These are phyloP conservation scores for Beauveria sp. DNA, from an alignment of 2,329 filamentous ascomycete genomes.

Conservation along the genomic window DNA sequence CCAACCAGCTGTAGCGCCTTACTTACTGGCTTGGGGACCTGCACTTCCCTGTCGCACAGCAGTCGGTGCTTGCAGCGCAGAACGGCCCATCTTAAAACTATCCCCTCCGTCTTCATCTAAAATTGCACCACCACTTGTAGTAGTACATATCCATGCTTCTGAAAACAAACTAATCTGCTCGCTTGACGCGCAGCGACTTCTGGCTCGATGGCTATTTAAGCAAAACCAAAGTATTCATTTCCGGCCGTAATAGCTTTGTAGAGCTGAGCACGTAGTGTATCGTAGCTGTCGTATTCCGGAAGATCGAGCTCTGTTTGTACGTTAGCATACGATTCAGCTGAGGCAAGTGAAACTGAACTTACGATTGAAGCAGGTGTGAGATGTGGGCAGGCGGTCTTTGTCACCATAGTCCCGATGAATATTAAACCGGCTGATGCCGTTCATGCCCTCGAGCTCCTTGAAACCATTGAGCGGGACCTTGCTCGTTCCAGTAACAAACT, in stretches of 20 bases:
- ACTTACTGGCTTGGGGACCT: constrained; percentile 12
- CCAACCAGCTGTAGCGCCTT: not conserved
- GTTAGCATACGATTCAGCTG: constrained; percentile 23
- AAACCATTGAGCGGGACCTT: constrained; percentile 98
- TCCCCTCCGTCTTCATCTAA: not conserved
- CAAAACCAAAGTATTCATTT: constrained; percentile 96
- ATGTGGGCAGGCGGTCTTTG: constrained; percentile 90
- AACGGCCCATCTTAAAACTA: not conserved
- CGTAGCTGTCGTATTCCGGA: constrained; percentile 96
- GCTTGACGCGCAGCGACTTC: not conserved
- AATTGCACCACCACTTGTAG: not conserved
- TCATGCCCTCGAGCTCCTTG: constrained; percentile 99
- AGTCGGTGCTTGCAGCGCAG: not conserved
- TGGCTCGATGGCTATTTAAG: constrained; percentile 24
- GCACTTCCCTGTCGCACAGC: constrained; percentile 47
- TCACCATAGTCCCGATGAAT: constrained; percentile 97
- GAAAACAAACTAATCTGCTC: not conserved
- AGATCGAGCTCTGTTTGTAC: constrained; percentile 75
- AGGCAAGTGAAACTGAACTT: constrained; percentile 39
- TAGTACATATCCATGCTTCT: not conserved
- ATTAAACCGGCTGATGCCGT: constrained; percentile 95
- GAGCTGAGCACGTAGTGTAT: constrained; percentile 75
- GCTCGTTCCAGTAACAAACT: constrained; percentile 96
- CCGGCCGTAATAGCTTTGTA: constrained; percentile 97
- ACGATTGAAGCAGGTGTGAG: constrained; percentile 99